Base-by-base conservation (phyloP, 768 basidiomycete species). In the Rhodocollybia butyracea region DNA sequence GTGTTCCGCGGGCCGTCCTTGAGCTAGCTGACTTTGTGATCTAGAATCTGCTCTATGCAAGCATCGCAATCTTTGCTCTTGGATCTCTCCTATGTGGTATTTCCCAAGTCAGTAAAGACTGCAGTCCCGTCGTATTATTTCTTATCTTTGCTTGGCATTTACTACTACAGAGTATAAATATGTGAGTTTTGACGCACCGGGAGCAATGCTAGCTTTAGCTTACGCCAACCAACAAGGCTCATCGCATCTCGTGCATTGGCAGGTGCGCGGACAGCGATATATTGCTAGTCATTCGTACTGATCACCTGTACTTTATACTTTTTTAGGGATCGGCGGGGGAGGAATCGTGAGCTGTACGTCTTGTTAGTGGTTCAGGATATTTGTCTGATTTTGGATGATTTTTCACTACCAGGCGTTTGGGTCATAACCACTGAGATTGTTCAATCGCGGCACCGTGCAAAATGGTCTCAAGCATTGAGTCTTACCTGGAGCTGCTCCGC, bases 401-500 rank as follows among this genome's bases (percentile, higher is more conserved):
- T n/a, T n/a, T n/a, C n/a, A n/a, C n/a, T n/a, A n/a, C n/a, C n/a
- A n/a, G n/a, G n/a, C 40, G 90, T 93, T 32, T 93, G 91, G 91
- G 83, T 89, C 22, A 86, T 94, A 56, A 91, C 89, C 42, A 81
- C 90, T 59, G 91, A 94, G 67, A 84, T 94, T 56, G 91, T 93
- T 39, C 83, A 86, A 66, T 77, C 83, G 27, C 76, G 73, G 57
- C 73, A 79, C 56, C 82, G 89, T 55, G 86, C 89, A 46, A 89
- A 84, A 66, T 93, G 89, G 91, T 90, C 88, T 11, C 88, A 89
- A 67, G 89, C 89, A 19, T 77, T 92, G 30, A 91, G 90, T 60
- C 67, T 91, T 52, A 93, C 91, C 34, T 93, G 91, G 91, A 85
- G 86, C 57, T 89, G 87, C 66, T 93, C 91, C 40, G 91, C 91